Evolutionary conservation across 306 rosid genomes (phyloP).

Genomic region (Hippophae rhamnoides): DNA sequence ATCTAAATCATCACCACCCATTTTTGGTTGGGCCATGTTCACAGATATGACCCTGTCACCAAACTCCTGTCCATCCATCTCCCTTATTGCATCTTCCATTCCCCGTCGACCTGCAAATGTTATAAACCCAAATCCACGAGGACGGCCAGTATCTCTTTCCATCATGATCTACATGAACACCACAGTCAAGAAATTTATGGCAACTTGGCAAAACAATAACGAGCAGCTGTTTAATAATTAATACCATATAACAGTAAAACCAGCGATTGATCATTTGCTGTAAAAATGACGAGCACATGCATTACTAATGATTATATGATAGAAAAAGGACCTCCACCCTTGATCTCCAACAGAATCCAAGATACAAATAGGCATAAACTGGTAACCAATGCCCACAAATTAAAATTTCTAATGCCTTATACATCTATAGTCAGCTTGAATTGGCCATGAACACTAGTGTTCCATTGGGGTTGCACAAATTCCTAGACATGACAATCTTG

Average conservation of each 20-base stretch:
- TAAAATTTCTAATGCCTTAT: constrained; percentile 15
- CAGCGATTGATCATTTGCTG: neutral
- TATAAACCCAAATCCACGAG: constrained; percentile 95
- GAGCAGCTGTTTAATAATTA: constrained; percentile 7
- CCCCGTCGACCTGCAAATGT: constrained; percentile 86
- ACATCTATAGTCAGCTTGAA: constrained; percentile 21
- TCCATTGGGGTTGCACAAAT: constrained; percentile 10
- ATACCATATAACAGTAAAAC: neutral
- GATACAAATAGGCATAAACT: constrained; percentile 22
- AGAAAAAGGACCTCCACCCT: constrained; percentile 18
- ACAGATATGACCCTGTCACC: constrained; percentile 82
- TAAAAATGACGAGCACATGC: no score
- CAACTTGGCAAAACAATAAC: constrained; percentile 11
- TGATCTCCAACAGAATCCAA: constrained; percentile 35
- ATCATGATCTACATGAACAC: constrained; percentile 71
- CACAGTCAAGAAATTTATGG: constrained; percentile 23
- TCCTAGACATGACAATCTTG: constrained; percentile 10
- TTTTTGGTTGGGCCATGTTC: constrained; percentile 86
- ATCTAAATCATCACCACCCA: constrained; percentile 73
- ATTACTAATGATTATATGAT: no score
- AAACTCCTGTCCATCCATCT: constrained; percentile 83
- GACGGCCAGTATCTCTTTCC: constrained; percentile 89
- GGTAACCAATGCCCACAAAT: constrained; percentile 11
- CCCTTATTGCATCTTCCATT: constrained; percentile 97
- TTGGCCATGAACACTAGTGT: constrained; percentile 7